Percentiles rank a stretch among this genome's conserved stretches.
Conservation (phyloP, 78 protist genomes). For the Protostelium mycophagum region DNA sequence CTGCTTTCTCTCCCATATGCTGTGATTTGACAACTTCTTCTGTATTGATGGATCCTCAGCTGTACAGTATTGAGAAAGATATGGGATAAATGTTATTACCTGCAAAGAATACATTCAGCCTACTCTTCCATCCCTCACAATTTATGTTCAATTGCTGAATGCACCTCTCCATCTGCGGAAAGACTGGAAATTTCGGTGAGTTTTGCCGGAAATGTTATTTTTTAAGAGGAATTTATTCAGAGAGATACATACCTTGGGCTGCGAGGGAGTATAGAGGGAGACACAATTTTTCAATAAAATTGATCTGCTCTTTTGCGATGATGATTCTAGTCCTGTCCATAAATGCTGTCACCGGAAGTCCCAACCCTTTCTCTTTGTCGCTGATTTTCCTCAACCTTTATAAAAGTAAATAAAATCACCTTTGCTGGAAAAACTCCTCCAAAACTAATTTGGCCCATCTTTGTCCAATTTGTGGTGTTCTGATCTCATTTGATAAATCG, state of each 20-base stretch:
- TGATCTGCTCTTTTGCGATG: conserved; percentile 7
- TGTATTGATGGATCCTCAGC: neutral
- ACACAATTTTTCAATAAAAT: conserved; percentile 3
- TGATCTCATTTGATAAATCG: neutral
- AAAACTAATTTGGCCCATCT: conserved; percentile 2
- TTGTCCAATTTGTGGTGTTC: neutral
- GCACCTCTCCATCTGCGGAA: neutral
- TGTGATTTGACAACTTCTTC: neutral
- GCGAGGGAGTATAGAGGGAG: neutral
- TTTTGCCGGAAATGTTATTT: neutral
- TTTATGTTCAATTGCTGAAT: neutral
- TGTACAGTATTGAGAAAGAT: neutral
- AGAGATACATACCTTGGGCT: neutral
- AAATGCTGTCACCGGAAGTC: neutral
- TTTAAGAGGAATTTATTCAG: too few relatives aligned
- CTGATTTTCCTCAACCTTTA: neutral
- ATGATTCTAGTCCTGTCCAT: neutral
- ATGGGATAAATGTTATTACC: neutral
- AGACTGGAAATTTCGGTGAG: neutral
- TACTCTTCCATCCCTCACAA: neutral
- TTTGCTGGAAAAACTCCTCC: conserved; percentile 1
- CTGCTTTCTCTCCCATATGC: neutral
- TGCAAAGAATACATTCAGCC: neutral
- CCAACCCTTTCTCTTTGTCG: conserved; percentile 4
- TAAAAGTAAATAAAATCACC: neutral